These are phyloP conservation scores for Cercospora sojina DNA, from an alignment of 2,329 filamentous ascomycete genomes.

Conservation along the genomic window DNA sequence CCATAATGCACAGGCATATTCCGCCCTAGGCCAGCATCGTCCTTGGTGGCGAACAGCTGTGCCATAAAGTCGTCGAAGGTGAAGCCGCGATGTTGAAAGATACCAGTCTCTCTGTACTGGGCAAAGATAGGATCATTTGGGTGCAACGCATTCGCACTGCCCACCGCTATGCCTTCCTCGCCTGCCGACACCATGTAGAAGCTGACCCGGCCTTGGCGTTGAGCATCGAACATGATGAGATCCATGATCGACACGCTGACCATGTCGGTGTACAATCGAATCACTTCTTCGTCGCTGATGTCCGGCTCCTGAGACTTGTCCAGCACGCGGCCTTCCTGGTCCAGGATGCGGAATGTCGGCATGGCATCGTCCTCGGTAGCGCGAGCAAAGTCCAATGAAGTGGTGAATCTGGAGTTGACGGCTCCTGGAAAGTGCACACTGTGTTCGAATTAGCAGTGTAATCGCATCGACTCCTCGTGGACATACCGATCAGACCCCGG, in stretches of 20 bases:
- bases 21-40: constrained; percentile 76
- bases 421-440: constrained; percentile 81
- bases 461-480: neutral
- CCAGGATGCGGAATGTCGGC: constrained; percentile 86
- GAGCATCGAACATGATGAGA: constrained; percentile 95
- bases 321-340: constrained; percentile 81
- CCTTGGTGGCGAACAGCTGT: constrained; percentile 84
- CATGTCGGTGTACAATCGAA: constrained; percentile 65
- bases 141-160: constrained; percentile 78
- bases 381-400: constrained; percentile 71
- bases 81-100: constrained; percentile 87
- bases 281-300: constrained; percentile 61
- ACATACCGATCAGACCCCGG: constrained; percentile 59
- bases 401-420: constrained; percentile 88
- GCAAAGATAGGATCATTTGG: constrained; percentile 87
- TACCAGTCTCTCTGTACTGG: constrained; percentile 91
- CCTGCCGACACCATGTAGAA: constrained; percentile 97
- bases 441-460: neutral
- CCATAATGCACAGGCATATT: constrained; percentile 99
- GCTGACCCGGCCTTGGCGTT: constrained; percentile 86
- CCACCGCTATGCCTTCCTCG: constrained; percentile 91
- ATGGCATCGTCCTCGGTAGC: constrained; percentile 73
- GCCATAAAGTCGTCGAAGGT: constrained; percentile 88
- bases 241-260: constrained; percentile 81
- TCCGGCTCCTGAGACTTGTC: constrained; percentile 68